These are phyloP conservation scores for Aspergillus sp. DNA, from an alignment of 2,329 filamentous ascomycete genomes.

Conservation along the genomic window DNA sequence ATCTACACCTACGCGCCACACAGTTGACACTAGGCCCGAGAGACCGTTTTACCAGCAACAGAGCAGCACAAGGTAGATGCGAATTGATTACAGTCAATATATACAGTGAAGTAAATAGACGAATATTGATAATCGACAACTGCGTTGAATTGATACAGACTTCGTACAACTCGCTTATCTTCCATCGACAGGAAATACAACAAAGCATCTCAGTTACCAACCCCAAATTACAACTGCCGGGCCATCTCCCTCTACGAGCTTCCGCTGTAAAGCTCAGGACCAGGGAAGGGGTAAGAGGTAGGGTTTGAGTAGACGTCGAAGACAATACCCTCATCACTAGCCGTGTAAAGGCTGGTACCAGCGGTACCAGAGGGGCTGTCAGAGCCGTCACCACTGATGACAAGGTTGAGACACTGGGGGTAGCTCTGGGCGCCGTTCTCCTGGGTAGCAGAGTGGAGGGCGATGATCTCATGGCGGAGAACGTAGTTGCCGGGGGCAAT, in stretches of 20 bases:
- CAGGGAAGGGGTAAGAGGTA: conserved; percentile 52
- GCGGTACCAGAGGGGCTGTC: conserved; percentile 48
- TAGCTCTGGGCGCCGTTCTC: conserved; percentile 54
- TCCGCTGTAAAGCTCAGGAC: conserved; percentile 42
- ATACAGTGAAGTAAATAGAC: no score
- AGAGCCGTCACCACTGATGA: conserved; percentile 57
- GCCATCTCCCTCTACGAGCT: conserved; percentile 1
- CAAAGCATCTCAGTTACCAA: no score
- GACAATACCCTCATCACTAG: conserved; percentile 57
- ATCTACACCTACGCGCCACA: no score
- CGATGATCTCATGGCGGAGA: conserved; percentile 57
- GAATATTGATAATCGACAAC: no score
- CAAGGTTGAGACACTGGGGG: conserved; percentile 60
- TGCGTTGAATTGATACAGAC: no score
- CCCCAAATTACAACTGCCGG: no score
- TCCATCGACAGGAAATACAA: no score
- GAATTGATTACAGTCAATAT: no score
- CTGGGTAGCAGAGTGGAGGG: conserved; percentile 49
- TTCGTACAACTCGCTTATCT: no score
- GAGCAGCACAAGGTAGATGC: no score
- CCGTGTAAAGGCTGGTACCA: conserved; percentile 58
- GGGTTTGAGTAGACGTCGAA: conserved; percentile 59
- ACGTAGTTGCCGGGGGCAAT: conserved; percentile 55
- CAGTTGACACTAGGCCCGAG: no score
- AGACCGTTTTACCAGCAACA: no score